A percentile compares a stretch with the other conserved stretches of the same genome.
phyloP scores from a whole-genome alignment of 1,139 yeast species.

The Pichia sp. region DNA sequence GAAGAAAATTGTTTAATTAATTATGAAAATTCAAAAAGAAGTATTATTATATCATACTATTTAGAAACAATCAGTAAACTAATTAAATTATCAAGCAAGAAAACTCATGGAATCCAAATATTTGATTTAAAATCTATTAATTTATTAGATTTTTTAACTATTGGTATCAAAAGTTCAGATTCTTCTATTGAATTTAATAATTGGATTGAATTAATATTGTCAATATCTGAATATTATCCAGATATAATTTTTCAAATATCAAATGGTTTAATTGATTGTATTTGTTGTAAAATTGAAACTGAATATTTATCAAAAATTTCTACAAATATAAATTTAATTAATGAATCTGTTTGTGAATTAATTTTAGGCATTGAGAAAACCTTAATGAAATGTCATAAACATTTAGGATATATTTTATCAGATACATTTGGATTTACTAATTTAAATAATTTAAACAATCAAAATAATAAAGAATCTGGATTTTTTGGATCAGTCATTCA shows the following conservation, averaged over 20 bases:
- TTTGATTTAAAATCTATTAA: conserved; percentile 19
- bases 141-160: conserved; percentile 23
- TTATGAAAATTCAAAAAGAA: neutral
- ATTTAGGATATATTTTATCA: conserved; percentile 28
- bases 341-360: conserved; percentile 45
- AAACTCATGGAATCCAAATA: conserved; percentile 12
- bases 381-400: conserved; percentile 56
- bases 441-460: neutral
- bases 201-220: conserved; percentile 25
- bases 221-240: conserved; percentile 21
- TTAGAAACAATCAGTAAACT: conserved; percentile 19
- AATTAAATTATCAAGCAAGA: conserved; percentile 22
- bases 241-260: conserved; percentile 43
- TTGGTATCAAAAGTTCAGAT: conserved; percentile 21
- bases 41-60: conserved; percentile 16
- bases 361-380: conserved; percentile 64
- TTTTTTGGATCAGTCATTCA: conserved; percentile 46
- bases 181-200: conserved; percentile 20
- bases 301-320: conserved; percentile 2
- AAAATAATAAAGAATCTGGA: conserved; percentile 1
- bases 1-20: conserved; percentile 10
- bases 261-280: conserved; percentile 42
- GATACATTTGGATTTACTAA: conserved; percentile 26
- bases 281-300: conserved; percentile 40
- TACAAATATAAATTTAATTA: conserved; percentile 28